A percentile compares a stretch with the other conserved stretches of the same genome.
These are phyloP conservation scores for Xylaria sp. DNA, from an alignment of 2,329 filamentous ascomycete species.

Conservation along the genomic window DNA sequence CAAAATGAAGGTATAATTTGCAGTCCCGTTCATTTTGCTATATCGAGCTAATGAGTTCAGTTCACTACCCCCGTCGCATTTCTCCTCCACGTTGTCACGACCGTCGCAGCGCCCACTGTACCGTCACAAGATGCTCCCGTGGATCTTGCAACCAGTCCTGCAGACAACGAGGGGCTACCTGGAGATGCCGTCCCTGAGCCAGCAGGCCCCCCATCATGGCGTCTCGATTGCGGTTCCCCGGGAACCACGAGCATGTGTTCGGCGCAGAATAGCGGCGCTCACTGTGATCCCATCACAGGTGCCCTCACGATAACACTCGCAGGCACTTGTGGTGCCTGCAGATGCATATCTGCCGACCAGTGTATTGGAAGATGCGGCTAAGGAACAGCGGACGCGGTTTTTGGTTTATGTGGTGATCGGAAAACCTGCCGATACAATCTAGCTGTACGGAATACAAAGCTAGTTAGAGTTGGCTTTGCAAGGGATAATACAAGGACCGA, in stretches of 20 bases:
- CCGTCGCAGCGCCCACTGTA: slow-evolving; percentile 35
- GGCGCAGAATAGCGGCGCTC: slow-evolving; percentile 42
- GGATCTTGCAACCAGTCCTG: background rate
- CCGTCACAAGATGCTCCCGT: background rate
- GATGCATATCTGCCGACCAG: slow-evolving; percentile 38
- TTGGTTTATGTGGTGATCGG: background rate
- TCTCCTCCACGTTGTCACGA: slow-evolving; percentile 18
- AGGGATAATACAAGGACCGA: background rate
- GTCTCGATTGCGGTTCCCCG: slow-evolving; percentile 43
- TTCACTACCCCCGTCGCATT: slow-evolving; percentile 17
- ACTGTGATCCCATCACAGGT: slow-evolving; percentile 44
- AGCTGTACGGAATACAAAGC: slow-evolving; percentile 1
- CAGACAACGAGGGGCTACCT: background rate
- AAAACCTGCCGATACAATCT: slow-evolving; percentile 3
- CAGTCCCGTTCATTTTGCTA: background rate
- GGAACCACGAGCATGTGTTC: slow-evolving; percentile 41
- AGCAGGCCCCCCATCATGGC: slow-evolving; percentile 33
- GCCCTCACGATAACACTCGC: slow-evolving; percentile 42
- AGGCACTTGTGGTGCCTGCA: slow-evolving; percentile 43
- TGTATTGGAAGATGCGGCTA: slow-evolving; percentile 40
- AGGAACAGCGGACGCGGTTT: background rate
- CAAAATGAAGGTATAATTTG: slow-evolving; percentile 32
- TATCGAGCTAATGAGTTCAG: slow-evolving; percentile 21
- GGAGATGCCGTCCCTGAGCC: slow-evolving; percentile 10
- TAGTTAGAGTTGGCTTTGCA: background rate